phyloP scores from a whole-genome alignment of 805 yeast species.

The Starmerella scarabaei region DNA sequence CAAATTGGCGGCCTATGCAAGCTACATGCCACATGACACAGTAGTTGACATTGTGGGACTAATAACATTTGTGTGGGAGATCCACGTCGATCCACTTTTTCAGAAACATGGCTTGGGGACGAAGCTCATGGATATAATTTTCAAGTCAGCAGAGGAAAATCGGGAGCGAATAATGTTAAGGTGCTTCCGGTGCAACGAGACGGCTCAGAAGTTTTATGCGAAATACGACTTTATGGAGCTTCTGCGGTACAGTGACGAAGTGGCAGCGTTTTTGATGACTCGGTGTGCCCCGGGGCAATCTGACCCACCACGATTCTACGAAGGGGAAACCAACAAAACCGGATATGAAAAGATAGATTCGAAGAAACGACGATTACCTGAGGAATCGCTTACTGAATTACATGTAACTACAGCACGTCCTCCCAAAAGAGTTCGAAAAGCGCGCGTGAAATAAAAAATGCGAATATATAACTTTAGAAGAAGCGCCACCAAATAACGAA shows the following conservation, averaged over 20 bases:
- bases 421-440: too few species aligned
- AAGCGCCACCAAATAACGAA: slow-evolving; percentile 77
- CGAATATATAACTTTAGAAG: too few species aligned
- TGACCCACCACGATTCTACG: too few species aligned
- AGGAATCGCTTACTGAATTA: too few species aligned
- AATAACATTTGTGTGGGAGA: slow-evolving; percentile 14
- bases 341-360: too few species aligned
- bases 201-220: slow-evolving; percentile 11
- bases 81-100: slow-evolving; percentile 12
- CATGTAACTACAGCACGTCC: too few species aligned
- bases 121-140: slow-evolving; percentile 3
- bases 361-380: too few species aligned
- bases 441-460: too few species aligned
- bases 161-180: slow-evolving; percentile 6
- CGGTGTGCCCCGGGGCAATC: background rate
- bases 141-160: background rate
- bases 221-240: slow-evolving; percentile 4
- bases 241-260: too few species aligned
- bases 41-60: background rate
- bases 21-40: slow-evolving; percentile 7
- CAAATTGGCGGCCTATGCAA: too few species aligned
- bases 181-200: slow-evolving; percentile 9
- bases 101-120: slow-evolving; percentile 12
- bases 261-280: too few species aligned
- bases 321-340: too few species aligned